Evolutionary conservation across 2,329 filamentous ascomycete species (phyloP), one percentile per base, ranked within the genome.

Genomic region (Colletotrichum theobromicola): DNA sequence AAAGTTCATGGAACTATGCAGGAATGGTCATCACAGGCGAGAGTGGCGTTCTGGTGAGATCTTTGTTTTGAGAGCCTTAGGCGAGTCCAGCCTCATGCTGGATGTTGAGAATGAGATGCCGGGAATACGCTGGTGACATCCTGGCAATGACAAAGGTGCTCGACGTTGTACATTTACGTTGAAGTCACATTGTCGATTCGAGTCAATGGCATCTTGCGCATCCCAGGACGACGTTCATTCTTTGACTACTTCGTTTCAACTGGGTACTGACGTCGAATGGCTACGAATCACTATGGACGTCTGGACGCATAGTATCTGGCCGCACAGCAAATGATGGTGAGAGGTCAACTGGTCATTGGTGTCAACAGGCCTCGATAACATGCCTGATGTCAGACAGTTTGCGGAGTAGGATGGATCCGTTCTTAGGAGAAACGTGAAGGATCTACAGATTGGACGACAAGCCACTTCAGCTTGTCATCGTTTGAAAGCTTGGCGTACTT

Each of bases 241-340:
- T 50, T 4, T 1, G 42, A 50, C n/a, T 13, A 2, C n/a, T 13
- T 4, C 6, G 6, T 7, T 50, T 21, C 1, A 0, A 21, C 42
- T 2, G 4, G 42, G 42, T 0, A 50, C 0, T 13, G 6, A 50
- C n/a, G 10, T 0, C 2, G 42, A 46, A 21, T 50, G 3, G n/a
- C 6, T 6, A 7, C 5, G 13, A 50, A 50, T 50, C 6, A 12
- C 10, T 21, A n/a, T 0, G 42, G 10, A 21, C n/a, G n/a, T n/a
- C n/a, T n/a, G n/a, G n/a, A n/a, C n/a, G n/a, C n/a, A n/a, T n/a
- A n/a, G n/a, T n/a, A n/a, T n/a, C n/a, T n/a, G n/a, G n/a, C n/a
- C n/a, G n/a, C n/a, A n/a, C 42, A 50, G 12, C 42, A 21, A 0
- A 21, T 13, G 42, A n/a, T 50, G n/a, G 42, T 6, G 7, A 50